Evolutionary conservation across 2,329 filamentous ascomycete species (phyloP).

Genomic region (Penicillium fuscoglaucum): DNA sequence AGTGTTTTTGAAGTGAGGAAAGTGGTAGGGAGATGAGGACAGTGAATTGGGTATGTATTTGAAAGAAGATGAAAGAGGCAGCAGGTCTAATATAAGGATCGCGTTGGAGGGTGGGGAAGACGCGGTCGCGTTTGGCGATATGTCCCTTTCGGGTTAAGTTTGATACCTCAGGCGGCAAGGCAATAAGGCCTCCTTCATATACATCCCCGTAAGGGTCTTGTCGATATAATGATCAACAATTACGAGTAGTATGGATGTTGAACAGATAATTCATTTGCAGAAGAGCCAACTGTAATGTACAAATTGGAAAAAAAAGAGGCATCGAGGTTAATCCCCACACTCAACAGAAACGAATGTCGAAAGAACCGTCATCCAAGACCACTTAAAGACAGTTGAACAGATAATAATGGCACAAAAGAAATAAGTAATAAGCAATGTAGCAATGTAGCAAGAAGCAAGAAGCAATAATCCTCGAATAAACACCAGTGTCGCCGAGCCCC

Average conservation of each 20-base stretch:
- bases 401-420: slow-evolving; percentile 14
- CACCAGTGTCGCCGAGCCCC: slow-evolving; percentile 34
- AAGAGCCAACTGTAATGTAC: slow-evolving; percentile 7
- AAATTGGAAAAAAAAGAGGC: not conserved
- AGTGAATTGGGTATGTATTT: slow-evolving; percentile 12
- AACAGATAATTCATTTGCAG: not conserved
- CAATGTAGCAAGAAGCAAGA: slow-evolving; percentile 8
- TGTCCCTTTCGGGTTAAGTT: slow-evolving; percentile 29
- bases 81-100: slow-evolving; percentile 27
- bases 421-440: slow-evolving; percentile 2
- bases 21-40: not conserved
- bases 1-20: not conserved
- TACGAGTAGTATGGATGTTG: not conserved
- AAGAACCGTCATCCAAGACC: not conserved
- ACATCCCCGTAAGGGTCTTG: not conserved
- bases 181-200: not conserved
- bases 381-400: slow-evolving; percentile 5
- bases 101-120: slow-evolving; percentile 34
- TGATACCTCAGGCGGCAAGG: slow-evolving; percentile 23
- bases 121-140: slow-evolving; percentile 36
- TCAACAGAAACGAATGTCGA: not conserved
- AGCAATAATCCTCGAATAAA: slow-evolving; percentile 15
- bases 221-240: not conserved
- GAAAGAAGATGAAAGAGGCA: slow-evolving; percentile 20
- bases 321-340: not conserved